Conservation (phyloP, 192 early-diverging fungal species). For the Linnemannia hyalina region DNA sequence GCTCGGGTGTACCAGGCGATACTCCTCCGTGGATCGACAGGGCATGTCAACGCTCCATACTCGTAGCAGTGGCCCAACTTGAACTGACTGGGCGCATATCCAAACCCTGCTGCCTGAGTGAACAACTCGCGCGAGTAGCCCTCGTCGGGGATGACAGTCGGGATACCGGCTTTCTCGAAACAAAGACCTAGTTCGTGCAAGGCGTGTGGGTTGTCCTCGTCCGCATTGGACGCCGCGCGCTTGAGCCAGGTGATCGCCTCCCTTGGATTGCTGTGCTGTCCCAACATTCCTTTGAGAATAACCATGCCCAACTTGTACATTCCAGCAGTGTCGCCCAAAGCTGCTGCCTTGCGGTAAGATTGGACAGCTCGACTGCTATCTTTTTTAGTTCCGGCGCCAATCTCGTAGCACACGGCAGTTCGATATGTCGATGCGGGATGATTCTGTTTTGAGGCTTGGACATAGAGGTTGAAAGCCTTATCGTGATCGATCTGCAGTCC, state of each 20-base stretch:
- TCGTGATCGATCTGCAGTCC: conserved; percentile 86
- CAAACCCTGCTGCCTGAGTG: conserved; percentile 91
- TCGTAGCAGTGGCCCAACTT: conserved; percentile 94
- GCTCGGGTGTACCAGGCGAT: conserved; percentile 97
- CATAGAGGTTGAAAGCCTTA: conserved; percentile 91
- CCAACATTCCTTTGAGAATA: conserved; percentile 85
- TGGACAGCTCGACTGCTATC: conserved; percentile 88
- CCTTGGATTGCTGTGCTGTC: conserved; percentile 80
- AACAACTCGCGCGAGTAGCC: conserved; percentile 91
- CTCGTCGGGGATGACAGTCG: conserved; percentile 82
- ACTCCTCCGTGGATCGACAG: conserved; percentile 87
- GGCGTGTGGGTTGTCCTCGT: conserved; percentile 91
- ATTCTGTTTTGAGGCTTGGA: conserved; percentile 92
- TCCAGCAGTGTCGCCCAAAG: conserved; percentile 89
- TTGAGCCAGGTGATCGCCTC: conserved; percentile 97
- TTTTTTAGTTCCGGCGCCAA: conserved; percentile 90
- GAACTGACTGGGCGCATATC: conserved; percentile 94
- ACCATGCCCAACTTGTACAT: conserved; percentile 99
- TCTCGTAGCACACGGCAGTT: conserved; percentile 96
- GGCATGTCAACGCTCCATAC: conserved; percentile 90
- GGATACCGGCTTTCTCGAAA: conserved; percentile 63
- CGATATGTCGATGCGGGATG: conserved; percentile 95
- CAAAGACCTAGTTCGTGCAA: conserved; percentile 91
- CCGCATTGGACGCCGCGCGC: conserved; percentile 88
- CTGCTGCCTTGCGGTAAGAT: conserved; percentile 95